These are phyloP conservation scores for Cystofilobasidium ferigula DNA, from an alignment of 768 basidiomycete species.

Conservation along the genomic window DNA sequence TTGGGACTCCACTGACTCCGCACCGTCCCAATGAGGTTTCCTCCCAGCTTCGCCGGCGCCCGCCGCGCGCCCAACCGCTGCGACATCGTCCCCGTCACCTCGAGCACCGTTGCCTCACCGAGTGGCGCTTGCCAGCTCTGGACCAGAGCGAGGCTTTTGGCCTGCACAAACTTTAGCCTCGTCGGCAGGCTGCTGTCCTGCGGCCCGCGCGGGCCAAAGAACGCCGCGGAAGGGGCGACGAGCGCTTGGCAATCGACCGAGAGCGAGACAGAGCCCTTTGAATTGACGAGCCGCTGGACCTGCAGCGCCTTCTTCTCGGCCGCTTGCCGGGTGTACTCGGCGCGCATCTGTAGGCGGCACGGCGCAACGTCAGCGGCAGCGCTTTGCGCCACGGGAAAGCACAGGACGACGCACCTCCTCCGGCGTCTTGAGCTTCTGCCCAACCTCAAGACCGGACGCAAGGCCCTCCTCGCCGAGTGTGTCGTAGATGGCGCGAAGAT, in stretches of 20 bases:
- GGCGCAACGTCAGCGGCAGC: neutral
- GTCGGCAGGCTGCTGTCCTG: constrained; percentile 5
- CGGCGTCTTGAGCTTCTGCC: constrained; percentile 35
- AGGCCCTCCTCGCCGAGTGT: constrained; percentile 49
- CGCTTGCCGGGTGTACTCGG: constrained; percentile 33
- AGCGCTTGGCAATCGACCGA: constrained; percentile 35
- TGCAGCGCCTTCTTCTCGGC: constrained; percentile 30
- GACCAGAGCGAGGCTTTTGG: constrained; percentile 6
- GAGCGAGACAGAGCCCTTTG: constrained; percentile 32
- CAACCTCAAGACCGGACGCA: constrained; percentile 38
- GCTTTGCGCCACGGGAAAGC: neutral
- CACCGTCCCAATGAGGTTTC: constrained; percentile 56
- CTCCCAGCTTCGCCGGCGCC: constrained; percentile 30
- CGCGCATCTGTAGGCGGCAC: constrained; percentile 27
- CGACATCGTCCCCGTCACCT: constrained; percentile 16
- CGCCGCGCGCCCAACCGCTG: constrained; percentile 1
- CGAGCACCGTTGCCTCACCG: constrained; percentile 9
- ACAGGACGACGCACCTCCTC: constrained; percentile 32
- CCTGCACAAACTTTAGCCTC: constrained; percentile 13
- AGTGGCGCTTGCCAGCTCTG: constrained; percentile 10
- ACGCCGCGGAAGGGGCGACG: constrained; percentile 29
- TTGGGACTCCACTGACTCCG: constrained; percentile 66
- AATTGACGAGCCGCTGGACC: constrained; percentile 34
- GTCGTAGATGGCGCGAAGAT: constrained; percentile 58
- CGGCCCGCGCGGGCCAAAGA: constrained; percentile 20